Base-by-base conservation (phyloP, 768 basidiomycete species). In the Boletellus sp. region DNA sequence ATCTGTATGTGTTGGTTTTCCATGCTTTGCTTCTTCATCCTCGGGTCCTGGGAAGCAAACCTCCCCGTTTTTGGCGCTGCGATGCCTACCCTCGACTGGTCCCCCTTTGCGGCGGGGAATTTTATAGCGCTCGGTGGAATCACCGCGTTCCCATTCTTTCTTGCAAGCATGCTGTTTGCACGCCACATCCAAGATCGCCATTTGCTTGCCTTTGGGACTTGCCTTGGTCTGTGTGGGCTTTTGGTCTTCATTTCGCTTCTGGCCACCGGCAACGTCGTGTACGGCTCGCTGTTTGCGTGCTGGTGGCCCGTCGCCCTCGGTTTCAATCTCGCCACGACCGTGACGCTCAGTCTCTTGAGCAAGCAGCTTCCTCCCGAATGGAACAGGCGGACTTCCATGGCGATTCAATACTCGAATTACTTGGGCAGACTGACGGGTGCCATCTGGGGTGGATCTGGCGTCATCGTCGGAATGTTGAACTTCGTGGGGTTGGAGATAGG, bases 241-340 rank as follows among this genome's bases (percentile, higher is more conserved):
- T 48, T 82, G 41, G 64, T 79, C 48, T 75, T 80, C 59, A 62
- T 83, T 20, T 68, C 64, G 12, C 68, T 84, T 28, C 66, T 84
- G 9, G 51, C 57, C 22, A 61, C 73, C 20, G 57, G 63, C 20
- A 70, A 59, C 20, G 64, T 81, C 17, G 71, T 65, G 22, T 83
- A 79, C 51, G 76, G 71, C 6, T 73, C 73, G 15, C 56, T 84
- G 6, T 75, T 75, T 51, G 60, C 63, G 6, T 69, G 66, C 50
- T 77, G 71, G 69, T 69, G 61, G 62, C 71, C 78, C 35, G 71
- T 86, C 20, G 84, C 86, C 22, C 72, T 86, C 5, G 85, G 86
- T 1, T 87, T 87, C 72, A 87, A 87, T 64, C 70, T 87, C 11
- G 78, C 82, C n/a, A 83, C 77, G 54, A 86, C 83, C 2, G 79